A percentile compares a stretch with the other conserved stretches of the same genome.
Evolutionary conservation across 331 rosid genomes (phyloP).

Genomic region (Dryas integrifolia): DNA sequence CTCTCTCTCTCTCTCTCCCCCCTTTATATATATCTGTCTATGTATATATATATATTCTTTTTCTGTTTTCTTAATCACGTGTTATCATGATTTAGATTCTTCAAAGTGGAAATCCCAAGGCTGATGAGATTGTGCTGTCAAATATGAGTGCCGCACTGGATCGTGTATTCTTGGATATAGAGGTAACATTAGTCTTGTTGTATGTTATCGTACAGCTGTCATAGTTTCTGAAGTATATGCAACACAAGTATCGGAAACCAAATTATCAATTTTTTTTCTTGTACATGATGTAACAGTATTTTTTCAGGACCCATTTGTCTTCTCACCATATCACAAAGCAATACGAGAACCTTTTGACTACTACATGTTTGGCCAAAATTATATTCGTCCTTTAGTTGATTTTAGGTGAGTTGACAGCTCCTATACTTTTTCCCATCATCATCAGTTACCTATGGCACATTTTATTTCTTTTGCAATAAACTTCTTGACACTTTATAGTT

Average conservation of each 20-base stretch:
- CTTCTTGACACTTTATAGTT: no score
- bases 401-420: constrained; percentile 58
- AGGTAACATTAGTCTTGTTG: constrained; percentile 43
- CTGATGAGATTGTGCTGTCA: constrained; percentile 67
- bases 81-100: constrained; percentile 53
- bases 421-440: constrained; percentile 20
- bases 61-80: not conserved
- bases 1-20: not conserved
- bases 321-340: constrained; percentile 83
- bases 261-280: not conserved
- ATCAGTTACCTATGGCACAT: constrained; percentile 4
- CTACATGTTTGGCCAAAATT: constrained; percentile 86
- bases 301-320: constrained; percentile 91
- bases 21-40: constrained; percentile 7
- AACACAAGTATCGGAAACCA: constrained; percentile 3
- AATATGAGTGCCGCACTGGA: constrained; percentile 78
- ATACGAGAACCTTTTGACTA: constrained; percentile 94
- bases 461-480: not conserved
- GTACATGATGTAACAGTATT: constrained; percentile 37
- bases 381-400: constrained; percentile 88
- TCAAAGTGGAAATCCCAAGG: constrained; percentile 75
- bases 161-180: constrained; percentile 78
- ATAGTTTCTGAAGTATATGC: constrained; percentile 23
- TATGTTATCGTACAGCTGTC: constrained; percentile 10
- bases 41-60: not conserved